Percentiles rank a stretch among this genome's conserved stretches.
phyloP scores from a whole-genome alignment of 257 asterid genomes.

The Capsicum chinense region DNA sequence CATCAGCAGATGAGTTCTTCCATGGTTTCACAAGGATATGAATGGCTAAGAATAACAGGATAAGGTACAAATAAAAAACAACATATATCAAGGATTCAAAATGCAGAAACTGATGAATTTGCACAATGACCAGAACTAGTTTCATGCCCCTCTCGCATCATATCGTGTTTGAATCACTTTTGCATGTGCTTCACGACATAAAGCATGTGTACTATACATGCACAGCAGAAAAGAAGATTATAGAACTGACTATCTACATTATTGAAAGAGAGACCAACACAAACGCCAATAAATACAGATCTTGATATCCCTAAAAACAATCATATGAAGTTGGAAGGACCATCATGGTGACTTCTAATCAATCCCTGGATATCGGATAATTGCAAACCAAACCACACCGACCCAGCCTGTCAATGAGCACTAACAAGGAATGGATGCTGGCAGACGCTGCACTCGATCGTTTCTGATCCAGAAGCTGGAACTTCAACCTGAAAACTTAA shows the following conservation, averaged over 20 bases:
- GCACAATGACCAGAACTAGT: neutral
- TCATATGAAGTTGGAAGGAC: slow-evolving; percentile 4
- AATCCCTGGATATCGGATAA: neutral
- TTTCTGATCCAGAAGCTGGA: slow-evolving; percentile 71
- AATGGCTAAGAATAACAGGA: neutral
- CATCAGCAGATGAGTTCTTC: neutral
- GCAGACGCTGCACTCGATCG: slow-evolving; percentile 91
- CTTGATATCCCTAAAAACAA: neutral
- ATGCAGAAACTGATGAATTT: neutral
- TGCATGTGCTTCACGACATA: neutral
- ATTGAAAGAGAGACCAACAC: neutral
- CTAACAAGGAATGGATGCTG: slow-evolving; percentile 81
- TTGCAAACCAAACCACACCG: neutral
- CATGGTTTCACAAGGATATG: neutral
- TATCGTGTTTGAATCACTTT: neutral
- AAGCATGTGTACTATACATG: neutral
- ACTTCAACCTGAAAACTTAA: slow-evolving; percentile 60
- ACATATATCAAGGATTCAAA: neutral
- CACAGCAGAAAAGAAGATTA: neutral
- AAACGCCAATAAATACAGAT: neutral
- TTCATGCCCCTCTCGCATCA: neutral
- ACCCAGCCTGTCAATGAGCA: slow-evolving; percentile 49
- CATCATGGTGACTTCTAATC: neutral
- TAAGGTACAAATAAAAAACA: neutral
- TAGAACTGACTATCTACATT: neutral